A percentile compares a stretch with the other conserved stretches of the same genome.
phyloP scores from a whole-genome alignment of 2,329 filamentous ascomycete genomes.

The Coniochaeta ligniaria region DNA sequence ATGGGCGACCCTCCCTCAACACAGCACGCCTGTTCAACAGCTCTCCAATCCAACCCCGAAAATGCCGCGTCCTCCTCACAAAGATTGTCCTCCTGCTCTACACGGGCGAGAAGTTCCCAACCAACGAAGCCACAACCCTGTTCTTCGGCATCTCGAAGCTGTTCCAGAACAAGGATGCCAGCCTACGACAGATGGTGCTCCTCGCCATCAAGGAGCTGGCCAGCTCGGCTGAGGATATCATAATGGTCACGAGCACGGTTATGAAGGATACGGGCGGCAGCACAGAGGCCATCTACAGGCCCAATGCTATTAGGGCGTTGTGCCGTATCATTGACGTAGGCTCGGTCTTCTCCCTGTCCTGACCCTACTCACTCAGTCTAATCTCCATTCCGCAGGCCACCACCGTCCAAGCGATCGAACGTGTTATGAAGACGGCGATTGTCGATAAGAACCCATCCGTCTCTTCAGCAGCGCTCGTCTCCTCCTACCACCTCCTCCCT shows the following conservation, averaged over 20 bases:
- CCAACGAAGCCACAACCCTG: constrained; percentile 92
- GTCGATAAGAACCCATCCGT: constrained; percentile 98
- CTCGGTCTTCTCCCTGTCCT: constrained; percentile 8
- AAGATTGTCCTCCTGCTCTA: constrained; percentile 96
- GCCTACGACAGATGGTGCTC: constrained; percentile 97
- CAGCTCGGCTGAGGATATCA: constrained; percentile 92
- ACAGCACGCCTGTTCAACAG: constrained; percentile 95
- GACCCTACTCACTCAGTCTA: not conserved
- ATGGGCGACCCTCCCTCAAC: constrained; percentile 7
- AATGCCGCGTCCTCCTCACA: constrained; percentile 94
- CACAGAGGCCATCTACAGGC: constrained; percentile 87
- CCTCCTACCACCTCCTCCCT: constrained; percentile 94
- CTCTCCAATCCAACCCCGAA: constrained; percentile 91
- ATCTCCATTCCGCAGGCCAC: constrained; percentile 54
- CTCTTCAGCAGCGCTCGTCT: constrained; percentile 90
- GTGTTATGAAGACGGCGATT: constrained; percentile 97
- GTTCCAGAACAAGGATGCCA: constrained; percentile 99
- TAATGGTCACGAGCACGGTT: constrained; percentile 98
- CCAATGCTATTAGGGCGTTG: constrained; percentile 90
- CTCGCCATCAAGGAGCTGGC: constrained; percentile 97
- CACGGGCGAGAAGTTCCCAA: constrained; percentile 94
- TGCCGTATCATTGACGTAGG: constrained; percentile 92
- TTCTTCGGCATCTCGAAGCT: constrained; percentile 99
- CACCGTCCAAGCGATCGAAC: constrained; percentile 95
- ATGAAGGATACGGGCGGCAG: constrained; percentile 99